Percentiles rank a stretch among this genome's conserved stretches.
Conservation (phyloP, 176 grass and related monocot genomes). For the Eleusine indica region DNA sequence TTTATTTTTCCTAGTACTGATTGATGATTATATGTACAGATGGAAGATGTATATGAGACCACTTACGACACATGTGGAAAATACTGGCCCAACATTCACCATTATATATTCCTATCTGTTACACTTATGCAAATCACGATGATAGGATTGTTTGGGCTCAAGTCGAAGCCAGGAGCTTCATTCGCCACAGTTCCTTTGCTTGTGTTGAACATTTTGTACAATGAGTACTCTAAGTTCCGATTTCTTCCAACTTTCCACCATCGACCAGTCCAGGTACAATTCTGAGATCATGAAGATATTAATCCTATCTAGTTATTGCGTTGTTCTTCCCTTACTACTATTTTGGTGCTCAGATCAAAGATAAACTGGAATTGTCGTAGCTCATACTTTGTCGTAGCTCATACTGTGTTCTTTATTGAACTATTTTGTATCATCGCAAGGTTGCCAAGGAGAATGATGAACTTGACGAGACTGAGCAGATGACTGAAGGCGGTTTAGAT, state of each 20-base stretch:
- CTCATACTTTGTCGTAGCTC: not conserved
- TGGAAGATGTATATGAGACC: conserved; percentile 90
- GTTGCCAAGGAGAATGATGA: conserved; percentile 62
- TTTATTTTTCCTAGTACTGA: conserved; percentile 2
- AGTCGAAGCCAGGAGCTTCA: conserved; percentile 83
- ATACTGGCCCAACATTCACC: conserved; percentile 83
- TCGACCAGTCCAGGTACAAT: conserved; percentile 59
- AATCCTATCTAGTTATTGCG: not conserved
- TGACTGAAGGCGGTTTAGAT: conserved; percentile 6
- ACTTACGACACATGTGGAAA: conserved; percentile 79
- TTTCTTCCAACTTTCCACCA: conserved; percentile 72
- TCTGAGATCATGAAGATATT: conserved; percentile 4
- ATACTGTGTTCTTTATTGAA: not conserved
- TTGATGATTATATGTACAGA: conserved; percentile 52
- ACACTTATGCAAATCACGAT: conserved; percentile 81
- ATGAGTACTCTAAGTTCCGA: conserved; percentile 76
- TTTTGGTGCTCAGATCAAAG: not conserved
- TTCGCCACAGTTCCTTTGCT: conserved; percentile 68
- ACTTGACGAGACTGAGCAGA: conserved; percentile 46
- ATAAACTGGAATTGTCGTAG: not conserved
- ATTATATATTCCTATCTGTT: conserved; percentile 67
- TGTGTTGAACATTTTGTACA: conserved; percentile 66
- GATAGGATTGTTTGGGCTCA: conserved; percentile 83
- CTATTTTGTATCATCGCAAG: conserved; percentile 31
- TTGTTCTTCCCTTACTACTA: not conserved